Base-by-base conservation (phyloP, 2,329 filamentous ascomycete species). In the Albifimbria verrucaria region DNA sequence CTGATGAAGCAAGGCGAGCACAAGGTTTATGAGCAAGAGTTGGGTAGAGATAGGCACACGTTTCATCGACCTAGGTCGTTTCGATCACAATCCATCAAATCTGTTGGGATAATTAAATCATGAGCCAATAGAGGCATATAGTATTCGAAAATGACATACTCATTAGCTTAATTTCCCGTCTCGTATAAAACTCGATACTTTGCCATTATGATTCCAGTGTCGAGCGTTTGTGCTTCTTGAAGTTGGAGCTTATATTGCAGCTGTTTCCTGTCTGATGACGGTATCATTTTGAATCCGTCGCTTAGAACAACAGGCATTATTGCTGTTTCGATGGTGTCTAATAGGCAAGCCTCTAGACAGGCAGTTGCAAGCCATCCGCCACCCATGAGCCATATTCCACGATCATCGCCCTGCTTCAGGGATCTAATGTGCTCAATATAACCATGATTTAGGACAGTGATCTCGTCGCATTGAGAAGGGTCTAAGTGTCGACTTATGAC, bases 321-420 rank as follows among this genome's bases (percentile, higher is more conserved):
- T 2, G 62, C 63, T 7, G 52, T 56, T 55, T 72, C 69, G 3
- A 71, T 50, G 1, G 57, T 53, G 23, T 71, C 67, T 18, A 72
- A 52, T 22, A 72, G 48, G 4, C 62, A 60, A 6, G 62, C 64
- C 10, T 60, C 56, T 6, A 72, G 51, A 24, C 64, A 65, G n/a
- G 56, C 49, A 10, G 59, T 51, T 22, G 63, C 67, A 20, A 73
- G 55, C 42, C 57, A 50, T 1, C 63, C 64, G 0, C 70, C 70
- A 7, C 70, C 70, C 65, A 72, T 69, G 1, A 72, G 58, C 70
- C 70, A 72, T 6, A 71, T 63, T 32, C 69, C 61, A 46, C 60
- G 63, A 1, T 59, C 62, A 0, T 50, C 39, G 9, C 49, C n/a
- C 1, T 23, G 47, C 41, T 66, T 69, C 2, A 67, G 42, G 7